phyloP scores from a whole-genome alignment of 805 yeast species.

The Lipomyces lipofer region DNA sequence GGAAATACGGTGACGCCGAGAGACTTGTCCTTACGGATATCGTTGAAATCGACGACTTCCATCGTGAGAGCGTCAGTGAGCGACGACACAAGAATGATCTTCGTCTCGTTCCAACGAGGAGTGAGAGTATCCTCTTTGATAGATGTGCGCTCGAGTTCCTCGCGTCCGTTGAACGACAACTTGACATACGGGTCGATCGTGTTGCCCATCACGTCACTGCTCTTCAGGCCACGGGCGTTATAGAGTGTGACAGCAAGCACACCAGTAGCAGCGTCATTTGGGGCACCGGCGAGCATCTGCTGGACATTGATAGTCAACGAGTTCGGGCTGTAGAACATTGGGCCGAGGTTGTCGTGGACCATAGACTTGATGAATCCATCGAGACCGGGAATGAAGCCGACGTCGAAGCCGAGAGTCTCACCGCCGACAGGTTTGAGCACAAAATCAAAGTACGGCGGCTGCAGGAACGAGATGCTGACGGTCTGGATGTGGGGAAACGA shows the following conservation, averaged over 20 bases:
- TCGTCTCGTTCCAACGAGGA: conserved; percentile 85
- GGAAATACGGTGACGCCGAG: conserved; percentile 78
- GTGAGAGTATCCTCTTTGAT: conserved; percentile 62
- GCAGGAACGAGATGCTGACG: conserved; percentile 77
- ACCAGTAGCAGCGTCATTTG: conserved; percentile 81
- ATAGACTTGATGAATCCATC: conserved; percentile 78
- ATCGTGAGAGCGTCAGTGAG: conserved; percentile 81
- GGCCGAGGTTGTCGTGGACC: conserved; percentile 84
- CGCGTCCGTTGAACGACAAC: conserved; percentile 47
- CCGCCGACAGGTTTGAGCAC: conserved; percentile 78
- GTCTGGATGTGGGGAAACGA: conserved; percentile 93
- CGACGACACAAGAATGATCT: conserved; percentile 66
- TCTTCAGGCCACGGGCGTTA: conserved; percentile 66
- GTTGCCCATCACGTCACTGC: conserved; percentile 67
- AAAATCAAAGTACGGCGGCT: conserved; percentile 88
- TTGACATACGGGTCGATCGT: conserved; percentile 89
- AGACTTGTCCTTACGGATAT: conserved; percentile 69
- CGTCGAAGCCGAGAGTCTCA: conserved; percentile 81
- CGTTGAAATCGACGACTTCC: conserved; percentile 74
- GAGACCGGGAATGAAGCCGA: conserved; percentile 84
- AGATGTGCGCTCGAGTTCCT: conserved; percentile 65
- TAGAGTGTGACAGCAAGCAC: conserved; percentile 69
- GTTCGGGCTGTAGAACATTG: conserved; percentile 83
- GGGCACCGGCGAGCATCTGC: conserved; percentile 81
- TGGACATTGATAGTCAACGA: conserved; percentile 92